These are phyloP conservation scores for Phytophthora pluvialis DNA, from an alignment of 352 stramenopile genomes.

Conservation along the genomic window DNA sequence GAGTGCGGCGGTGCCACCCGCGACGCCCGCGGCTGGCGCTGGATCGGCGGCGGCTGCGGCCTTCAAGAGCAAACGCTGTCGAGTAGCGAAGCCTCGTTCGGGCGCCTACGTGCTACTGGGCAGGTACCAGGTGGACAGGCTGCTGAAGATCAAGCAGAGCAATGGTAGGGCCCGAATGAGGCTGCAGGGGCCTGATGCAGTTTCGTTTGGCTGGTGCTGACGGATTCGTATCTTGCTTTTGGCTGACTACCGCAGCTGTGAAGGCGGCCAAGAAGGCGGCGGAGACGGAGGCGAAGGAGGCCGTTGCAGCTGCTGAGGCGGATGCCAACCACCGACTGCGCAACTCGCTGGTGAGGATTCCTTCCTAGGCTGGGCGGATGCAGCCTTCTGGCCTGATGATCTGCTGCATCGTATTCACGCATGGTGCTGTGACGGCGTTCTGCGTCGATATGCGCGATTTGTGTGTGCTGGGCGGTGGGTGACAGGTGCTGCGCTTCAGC, in stretches of 20 bases:
- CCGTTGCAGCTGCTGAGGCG: conserved; percentile 25
- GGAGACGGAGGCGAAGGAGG: conserved; percentile 35
- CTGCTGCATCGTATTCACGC: conserved; percentile 22
- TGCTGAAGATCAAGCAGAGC: conserved; percentile 41
- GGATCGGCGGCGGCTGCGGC: conserved; percentile 7
- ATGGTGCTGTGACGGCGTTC: conserved; percentile 4
- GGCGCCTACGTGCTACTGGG: conserved; percentile 31
- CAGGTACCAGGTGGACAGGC: conserved; percentile 32
- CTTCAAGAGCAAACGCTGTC: conserved; percentile 33
- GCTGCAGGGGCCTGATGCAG: too few relatives aligned
- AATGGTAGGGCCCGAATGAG: conserved; percentile 14
- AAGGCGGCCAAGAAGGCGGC: conserved; percentile 42
- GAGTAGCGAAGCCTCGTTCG: conserved; percentile 17
- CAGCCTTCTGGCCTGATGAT: conserved; percentile 1
- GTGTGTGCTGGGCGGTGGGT: neutral
- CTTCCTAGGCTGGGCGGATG: neutral
- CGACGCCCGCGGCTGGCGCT: conserved; percentile 2
- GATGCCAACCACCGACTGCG: conserved; percentile 40
- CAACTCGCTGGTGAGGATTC: conserved; percentile 40
- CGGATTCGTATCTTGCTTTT: neutral
- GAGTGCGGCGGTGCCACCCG: conserved; percentile 7
- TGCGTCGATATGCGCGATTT: neutral
- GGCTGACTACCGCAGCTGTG: conserved; percentile 14
- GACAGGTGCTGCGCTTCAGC: conserved; percentile 79
- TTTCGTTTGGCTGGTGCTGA: neutral